These are phyloP conservation scores for Trametes polyzona DNA, from an alignment of 1,284 basidiomycete genomes.

Conservation along the genomic window DNA sequence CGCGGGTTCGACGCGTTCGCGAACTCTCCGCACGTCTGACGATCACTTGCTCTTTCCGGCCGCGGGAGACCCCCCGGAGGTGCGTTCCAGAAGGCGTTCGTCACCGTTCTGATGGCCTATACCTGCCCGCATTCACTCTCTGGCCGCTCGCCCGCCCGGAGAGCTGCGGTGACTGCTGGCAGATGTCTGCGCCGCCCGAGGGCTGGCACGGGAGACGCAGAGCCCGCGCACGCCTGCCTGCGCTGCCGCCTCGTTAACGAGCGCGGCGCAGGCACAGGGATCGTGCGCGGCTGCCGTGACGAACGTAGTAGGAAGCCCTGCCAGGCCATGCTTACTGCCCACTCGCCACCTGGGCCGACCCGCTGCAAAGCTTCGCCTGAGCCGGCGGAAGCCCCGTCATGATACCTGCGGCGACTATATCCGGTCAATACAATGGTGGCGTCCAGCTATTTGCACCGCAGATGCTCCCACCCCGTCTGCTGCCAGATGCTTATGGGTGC, in stretches of 20 bases:
- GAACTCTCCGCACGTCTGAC: conserved; percentile 25
- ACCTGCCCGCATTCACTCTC: neutral
- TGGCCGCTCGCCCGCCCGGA: neutral
- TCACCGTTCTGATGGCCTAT: conserved; percentile 21
- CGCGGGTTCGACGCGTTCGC: conserved; percentile 19
- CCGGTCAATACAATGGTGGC: conserved; percentile 21
- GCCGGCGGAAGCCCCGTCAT: conserved; percentile 10
- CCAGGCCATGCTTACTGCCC: neutral
- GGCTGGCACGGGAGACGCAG: neutral
- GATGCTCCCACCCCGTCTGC: conserved; percentile 9
- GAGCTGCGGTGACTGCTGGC: conserved; percentile 12
- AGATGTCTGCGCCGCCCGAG: conserved; percentile 7
- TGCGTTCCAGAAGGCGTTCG: conserved; percentile 18
- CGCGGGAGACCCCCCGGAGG: conserved; percentile 7
- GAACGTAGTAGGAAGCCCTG: neutral
- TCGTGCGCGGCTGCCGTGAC: neutral
- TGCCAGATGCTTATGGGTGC: neutral
- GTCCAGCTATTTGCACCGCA: conserved; percentile 8
- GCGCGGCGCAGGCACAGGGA: neutral
- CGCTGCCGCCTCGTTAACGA: neutral
- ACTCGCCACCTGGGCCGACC: conserved; percentile 10
- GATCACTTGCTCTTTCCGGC: conserved; percentile 18
- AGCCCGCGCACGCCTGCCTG: neutral
- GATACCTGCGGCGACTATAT: conserved; percentile 9
- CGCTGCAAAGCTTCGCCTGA: conserved; percentile 12